Percentiles rank a stretch among this genome's conserved stretches.
Conservation (phyloP, 495 filamentous ascomycete genomes). For the Articulospora tetracladia region DNA sequence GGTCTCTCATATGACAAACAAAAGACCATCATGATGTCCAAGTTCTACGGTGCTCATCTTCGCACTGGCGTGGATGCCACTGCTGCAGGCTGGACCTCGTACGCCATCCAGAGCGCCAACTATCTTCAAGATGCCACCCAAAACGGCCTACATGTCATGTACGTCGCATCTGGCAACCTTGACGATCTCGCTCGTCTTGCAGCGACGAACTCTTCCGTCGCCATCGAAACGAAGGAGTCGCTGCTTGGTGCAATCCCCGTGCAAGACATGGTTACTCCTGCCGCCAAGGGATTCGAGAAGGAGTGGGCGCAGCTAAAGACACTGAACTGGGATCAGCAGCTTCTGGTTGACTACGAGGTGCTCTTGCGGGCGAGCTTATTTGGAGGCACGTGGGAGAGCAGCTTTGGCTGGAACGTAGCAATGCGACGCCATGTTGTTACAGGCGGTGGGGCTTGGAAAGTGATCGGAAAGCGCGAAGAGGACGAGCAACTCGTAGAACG, state of each 20-base stretch:
- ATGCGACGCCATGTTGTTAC: slow-evolving; percentile 26
- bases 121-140: slow-evolving; percentile 9
- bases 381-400: slow-evolving; percentile 29
- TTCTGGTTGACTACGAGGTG: slow-evolving; percentile 36
- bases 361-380: slow-evolving; percentile 29
- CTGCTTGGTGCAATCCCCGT: slow-evolving; percentile 12
- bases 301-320: not conserved
- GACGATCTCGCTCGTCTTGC: not conserved
- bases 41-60: slow-evolving; percentile 26
- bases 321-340: slow-evolving; percentile 32
- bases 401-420: slow-evolving; percentile 34
- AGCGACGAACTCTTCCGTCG: slow-evolving; percentile 19
- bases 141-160: slow-evolving; percentile 20
- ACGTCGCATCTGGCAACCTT: slow-evolving; percentile 28
- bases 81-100: slow-evolving; percentile 6
- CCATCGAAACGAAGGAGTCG: slow-evolving; percentile 26
- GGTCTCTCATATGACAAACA: not conserved
- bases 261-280: not conserved
- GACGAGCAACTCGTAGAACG: too few relatives aligned
- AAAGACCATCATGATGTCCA: not conserved
- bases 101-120: slow-evolving; percentile 1
- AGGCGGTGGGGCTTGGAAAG: slow-evolving; percentile 1
- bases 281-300: slow-evolving; percentile 19
- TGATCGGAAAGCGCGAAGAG: not conserved
- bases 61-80: slow-evolving; percentile 14